Evolutionary conservation across 306 rosid species (phyloP), one percentile per base, ranked within the genome.

Genomic region (Inga leiocalycina): DNA sequence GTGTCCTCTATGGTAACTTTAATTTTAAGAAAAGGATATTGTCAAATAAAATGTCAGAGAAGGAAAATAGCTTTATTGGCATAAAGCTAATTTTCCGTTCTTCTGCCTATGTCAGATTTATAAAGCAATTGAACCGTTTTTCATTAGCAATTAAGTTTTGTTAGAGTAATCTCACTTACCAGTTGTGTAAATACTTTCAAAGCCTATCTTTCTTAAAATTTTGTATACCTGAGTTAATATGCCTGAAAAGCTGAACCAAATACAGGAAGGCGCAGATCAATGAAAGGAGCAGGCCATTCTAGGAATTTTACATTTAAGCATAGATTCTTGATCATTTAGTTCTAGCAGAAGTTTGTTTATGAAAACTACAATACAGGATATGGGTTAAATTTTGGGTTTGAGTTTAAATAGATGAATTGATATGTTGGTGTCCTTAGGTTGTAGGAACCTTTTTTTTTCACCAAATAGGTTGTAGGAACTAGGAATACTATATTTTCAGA

Each of bases 181-280:
- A 71, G 35, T 57, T n/a, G 64, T n/a, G 30, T 20, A 57, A 57
- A 57, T 62, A 39, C 41, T 39, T 82, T 74, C 66, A 37, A n/a
- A 30, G 37, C 20, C 27, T 19, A 61, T 43, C 79, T 71, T 49
- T 30, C 22, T 65, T 65, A 32, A 32, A 27, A 65, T 6, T 14
- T 32, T 65, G 44, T 16, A 30, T 13, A 2, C 43, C 43, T 65
- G 13, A 64, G 32, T 78, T 65, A 17, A 44, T 45, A 44, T 32
- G 45, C 78, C 14, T 72, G 65, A 81, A 59, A 59, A 41, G 75
- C 75, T 81, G 66, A 81, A 74, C 54, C 32, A 76, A 15, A 68
- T 27, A 15, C 22, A 48, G 51, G 22, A 48, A 16, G 34, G 61
- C 9, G 2, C 37, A 16, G 46, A 64, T 78, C 74, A 64, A 46